Base-by-base conservation (phyloP, 1,284 basidiomycete species). In the Apiotrichum gracile region DNA sequence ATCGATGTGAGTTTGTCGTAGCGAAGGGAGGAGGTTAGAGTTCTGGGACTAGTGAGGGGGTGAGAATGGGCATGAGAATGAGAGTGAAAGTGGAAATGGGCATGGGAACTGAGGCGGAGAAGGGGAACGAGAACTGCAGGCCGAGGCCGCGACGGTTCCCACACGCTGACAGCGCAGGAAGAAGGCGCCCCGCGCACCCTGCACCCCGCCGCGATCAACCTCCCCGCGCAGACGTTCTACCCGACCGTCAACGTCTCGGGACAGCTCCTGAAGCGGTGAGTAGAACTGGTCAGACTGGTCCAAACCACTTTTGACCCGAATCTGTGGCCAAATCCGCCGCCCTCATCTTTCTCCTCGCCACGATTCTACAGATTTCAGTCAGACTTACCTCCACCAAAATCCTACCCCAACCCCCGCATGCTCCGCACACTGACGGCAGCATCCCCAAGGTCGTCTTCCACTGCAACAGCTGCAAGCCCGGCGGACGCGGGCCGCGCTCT, bases 381-480 rank as follows among this genome's bases (percentile, higher is more conserved):
- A n/a, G n/a, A n/a, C n/a, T n/a, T n/a, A n/a, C n/a, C n/a, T n/a
- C n/a, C n/a, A n/a, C n/a, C n/a, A n/a, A n/a, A n/a, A n/a, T n/a
- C n/a, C n/a, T n/a, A n/a, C n/a, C n/a, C n/a, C n/a, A n/a, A n/a
- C n/a, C n/a, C n/a, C n/a, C n/a, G 19, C 24, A 24, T 26, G 21
- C 26, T 14, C 26, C 6, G n/a, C 16, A 25, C 5, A 14, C 44
- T 51, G 34, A 47, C 44, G 26, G 3, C 45, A 61, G 59, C n/a
- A 55, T 57, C 50, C 59, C 59, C 17, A 47, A 45, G 26, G 67
- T 73, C 45, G 58, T 72, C 47, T 72, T 73, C 54, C 71, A 73
- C 61, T 73, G 71, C 55, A 62, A 64, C 33, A 63, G 61, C 33
- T 59, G 57, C 48, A 44, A 19, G n/a, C 61, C 62, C 8, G 57